Conservation (phyloP, 1,284 basidiomycete genomes). For the Naganishia liquefaciens region DNA sequence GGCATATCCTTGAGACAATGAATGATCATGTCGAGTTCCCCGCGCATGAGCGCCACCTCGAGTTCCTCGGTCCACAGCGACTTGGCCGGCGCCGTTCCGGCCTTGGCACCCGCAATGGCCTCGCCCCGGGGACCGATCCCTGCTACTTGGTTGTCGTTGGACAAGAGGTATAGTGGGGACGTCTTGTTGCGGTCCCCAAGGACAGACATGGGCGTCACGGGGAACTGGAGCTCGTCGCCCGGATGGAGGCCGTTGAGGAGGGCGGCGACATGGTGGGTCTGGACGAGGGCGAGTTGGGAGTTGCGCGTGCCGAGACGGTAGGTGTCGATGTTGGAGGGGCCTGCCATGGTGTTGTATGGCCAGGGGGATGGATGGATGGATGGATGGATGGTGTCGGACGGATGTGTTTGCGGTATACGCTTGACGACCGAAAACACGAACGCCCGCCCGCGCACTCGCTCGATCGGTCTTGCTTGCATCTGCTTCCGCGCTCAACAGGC, state of each 20-base stretch:
- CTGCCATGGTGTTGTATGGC: background rate
- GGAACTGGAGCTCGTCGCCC: constrained; percentile 57
- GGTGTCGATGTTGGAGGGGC: constrained; percentile 3
- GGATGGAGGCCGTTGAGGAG: constrained; percentile 20
- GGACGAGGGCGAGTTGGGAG: constrained; percentile 80
- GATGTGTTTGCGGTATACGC: too few species aligned
- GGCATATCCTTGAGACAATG: constrained; percentile 95
- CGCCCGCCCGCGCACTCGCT: too few species aligned
- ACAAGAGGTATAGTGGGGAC: constrained; percentile 58
- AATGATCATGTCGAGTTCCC: constrained; percentile 85
- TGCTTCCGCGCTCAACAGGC: too few species aligned
- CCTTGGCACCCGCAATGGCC: background rate
- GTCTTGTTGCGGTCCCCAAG: constrained; percentile 88
- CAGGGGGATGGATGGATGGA: background rate
- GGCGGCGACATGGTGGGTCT: constrained; percentile 71
- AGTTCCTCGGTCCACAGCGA: constrained; percentile 94
- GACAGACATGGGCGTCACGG: constrained; percentile 82
- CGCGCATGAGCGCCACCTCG: constrained; percentile 74
- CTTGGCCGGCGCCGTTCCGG: constrained; percentile 54
- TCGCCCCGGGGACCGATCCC: background rate
- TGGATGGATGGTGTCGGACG: too few species aligned
- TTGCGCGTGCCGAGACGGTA: constrained; percentile 71
- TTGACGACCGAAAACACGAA: too few species aligned
- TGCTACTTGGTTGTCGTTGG: constrained; percentile 24
- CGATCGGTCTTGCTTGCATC: too few species aligned